Evolutionary conservation across 495 filamentous ascomycete species (phyloP).

Genomic region (Acidiella bohemica): DNA sequence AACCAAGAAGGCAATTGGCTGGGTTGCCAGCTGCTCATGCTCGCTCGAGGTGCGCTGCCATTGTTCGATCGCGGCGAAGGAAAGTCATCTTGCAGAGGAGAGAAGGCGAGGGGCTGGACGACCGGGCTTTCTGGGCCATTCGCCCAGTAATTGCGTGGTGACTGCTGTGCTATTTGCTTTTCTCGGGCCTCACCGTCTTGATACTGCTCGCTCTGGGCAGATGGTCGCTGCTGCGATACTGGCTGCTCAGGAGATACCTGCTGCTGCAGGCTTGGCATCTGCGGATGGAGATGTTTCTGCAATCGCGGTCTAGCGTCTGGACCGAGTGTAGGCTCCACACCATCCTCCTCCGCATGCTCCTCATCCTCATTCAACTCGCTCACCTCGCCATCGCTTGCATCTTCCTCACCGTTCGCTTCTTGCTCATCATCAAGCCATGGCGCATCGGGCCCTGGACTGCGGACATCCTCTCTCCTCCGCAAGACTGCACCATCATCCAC

Average conservation of each 20-base stretch:
- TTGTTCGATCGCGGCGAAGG: background rate
- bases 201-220: no score
- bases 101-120: slow-evolving; percentile 1
- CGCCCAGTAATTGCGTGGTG: background rate
- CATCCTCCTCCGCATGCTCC: background rate
- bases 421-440: background rate
- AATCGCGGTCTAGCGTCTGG: background rate
- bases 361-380: slow-evolving; percentile 11
- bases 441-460: background rate
- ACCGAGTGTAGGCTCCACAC: slow-evolving; percentile 4
- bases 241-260: background rate
- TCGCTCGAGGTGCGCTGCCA: background rate
- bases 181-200: no score
- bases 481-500: slow-evolving; percentile 5
- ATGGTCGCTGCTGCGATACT: no score
- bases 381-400: slow-evolving; percentile 6
- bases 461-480: slow-evolving; percentile 8
- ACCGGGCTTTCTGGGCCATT: background rate
- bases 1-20: background rate
- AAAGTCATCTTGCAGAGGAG: slow-evolving; percentile 1
- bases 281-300: background rate
- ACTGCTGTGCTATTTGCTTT: no score
- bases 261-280: background rate
- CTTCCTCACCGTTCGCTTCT: background rate
- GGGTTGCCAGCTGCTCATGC: background rate